Evolutionary conservation across 2,329 filamentous ascomycete species (phyloP).

Genomic region (Dothideomycetes sp.): DNA sequence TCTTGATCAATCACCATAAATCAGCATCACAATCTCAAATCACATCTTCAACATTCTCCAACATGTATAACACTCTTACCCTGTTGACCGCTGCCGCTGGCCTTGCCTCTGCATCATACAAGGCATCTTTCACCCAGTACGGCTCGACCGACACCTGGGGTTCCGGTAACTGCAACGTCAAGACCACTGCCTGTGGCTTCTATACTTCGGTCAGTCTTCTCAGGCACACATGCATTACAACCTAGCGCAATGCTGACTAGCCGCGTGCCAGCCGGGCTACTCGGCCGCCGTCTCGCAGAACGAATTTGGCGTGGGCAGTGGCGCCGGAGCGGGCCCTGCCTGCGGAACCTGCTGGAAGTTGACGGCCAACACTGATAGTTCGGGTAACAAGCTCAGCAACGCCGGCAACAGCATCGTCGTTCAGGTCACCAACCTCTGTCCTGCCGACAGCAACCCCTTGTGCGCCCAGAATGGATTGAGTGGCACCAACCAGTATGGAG

Average conservation of each 20-base stretch:
- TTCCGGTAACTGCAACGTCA: slow-evolving; percentile 28
- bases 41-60: background rate
- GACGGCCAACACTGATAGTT: slow-evolving; percentile 27
- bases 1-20: no score
- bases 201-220: slow-evolving; percentile 19
- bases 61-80: slow-evolving; percentile 2
- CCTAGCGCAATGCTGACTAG: background rate
- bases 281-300: slow-evolving; percentile 32
- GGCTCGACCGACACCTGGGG: slow-evolving; percentile 26
- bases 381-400: slow-evolving; percentile 22
- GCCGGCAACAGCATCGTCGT: slow-evolving; percentile 30
- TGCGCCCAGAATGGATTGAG: slow-evolving; percentile 28
- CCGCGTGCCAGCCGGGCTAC: slow-evolving; percentile 22
- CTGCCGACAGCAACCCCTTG: slow-evolving; percentile 29
- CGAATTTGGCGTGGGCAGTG: slow-evolving; percentile 30
- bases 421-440: slow-evolving; percentile 34
- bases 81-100: slow-evolving; percentile 1
- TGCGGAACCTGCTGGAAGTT: slow-evolving; percentile 34
- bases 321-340: slow-evolving; percentile 29
- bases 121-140: slow-evolving; percentile 29
- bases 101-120: slow-evolving; percentile 15
- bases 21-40: no score
- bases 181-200: slow-evolving; percentile 30
- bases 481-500: slow-evolving; percentile 31
- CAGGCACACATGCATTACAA: background rate